Percentiles rank a stretch among this genome's conserved stretches.
Evolutionary conservation across 2,329 filamentous ascomycete genomes (phyloP).

Genomic region (Scopulariopsis brevicaulis): DNA sequence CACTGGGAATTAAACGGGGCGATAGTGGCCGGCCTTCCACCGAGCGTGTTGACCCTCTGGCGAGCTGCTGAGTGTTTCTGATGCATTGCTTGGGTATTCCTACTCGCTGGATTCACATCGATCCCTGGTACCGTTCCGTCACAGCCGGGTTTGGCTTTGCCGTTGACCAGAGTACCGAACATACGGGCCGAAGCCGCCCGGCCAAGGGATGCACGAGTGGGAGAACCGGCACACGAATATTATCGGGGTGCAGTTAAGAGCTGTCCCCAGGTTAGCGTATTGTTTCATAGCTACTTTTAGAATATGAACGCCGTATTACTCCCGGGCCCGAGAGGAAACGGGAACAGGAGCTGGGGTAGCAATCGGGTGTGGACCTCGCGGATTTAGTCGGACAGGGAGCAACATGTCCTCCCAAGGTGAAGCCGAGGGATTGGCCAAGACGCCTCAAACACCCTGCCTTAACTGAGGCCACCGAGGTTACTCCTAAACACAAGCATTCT

Average conservation of each 20-base stretch:
- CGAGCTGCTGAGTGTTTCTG: not conserved
- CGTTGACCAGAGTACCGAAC: not conserved
- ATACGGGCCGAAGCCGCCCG: not conserved
- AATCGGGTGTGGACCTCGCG: not conserved
- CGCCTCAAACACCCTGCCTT: not conserved
- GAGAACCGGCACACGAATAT: not conserved
- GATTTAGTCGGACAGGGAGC: not conserved
- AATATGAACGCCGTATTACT: too few relatives aligned
- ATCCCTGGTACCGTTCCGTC: not conserved
- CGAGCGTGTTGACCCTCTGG: not conserved
- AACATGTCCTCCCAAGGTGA: too few relatives aligned
- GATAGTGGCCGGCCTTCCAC: not conserved
- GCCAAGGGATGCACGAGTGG: not conserved
- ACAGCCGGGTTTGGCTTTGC: not conserved
- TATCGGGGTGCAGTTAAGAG: too few relatives aligned
- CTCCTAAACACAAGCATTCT: not conserved
- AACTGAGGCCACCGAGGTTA: not conserved
- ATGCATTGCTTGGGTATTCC: not conserved
- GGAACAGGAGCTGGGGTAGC: not conserved
- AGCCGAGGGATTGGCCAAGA: not conserved
- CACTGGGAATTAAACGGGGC: too few relatives aligned
- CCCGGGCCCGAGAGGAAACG: not conserved
- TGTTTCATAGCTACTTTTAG: too few relatives aligned
- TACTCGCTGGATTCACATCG: not conserved
- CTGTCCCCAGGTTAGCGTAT: too few relatives aligned